phyloP scores from a whole-genome alignment of 169 alveolate genomes.

The Eimeria praecox region DNA sequence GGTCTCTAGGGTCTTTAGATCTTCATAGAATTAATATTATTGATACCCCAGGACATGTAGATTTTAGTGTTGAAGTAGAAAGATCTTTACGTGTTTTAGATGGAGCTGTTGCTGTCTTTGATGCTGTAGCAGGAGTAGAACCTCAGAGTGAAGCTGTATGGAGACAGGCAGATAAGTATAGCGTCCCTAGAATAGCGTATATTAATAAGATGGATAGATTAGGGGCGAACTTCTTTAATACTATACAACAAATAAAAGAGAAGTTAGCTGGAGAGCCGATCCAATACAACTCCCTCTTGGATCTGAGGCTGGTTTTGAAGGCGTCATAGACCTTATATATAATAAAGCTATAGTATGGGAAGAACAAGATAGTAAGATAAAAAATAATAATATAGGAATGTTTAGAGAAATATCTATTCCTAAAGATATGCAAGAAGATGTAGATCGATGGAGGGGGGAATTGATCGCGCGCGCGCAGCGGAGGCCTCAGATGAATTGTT shows the following conservation, averaged over 20 bases:
- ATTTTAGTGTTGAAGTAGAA: constrained; percentile 95
- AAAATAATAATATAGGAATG: constrained; percentile 77
- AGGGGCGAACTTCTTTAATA: constrained; percentile 93
- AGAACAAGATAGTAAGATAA: not conserved
- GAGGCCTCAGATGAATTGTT: constrained; percentile 93
- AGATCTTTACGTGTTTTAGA: constrained; percentile 97
- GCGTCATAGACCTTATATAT: constrained; percentile 92
- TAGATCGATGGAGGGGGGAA: constrained; percentile 40
- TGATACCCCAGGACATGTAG: constrained; percentile 99
- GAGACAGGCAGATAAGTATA: constrained; percentile 93
- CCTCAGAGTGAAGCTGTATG: constrained; percentile 97
- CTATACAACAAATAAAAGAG: constrained; percentile 91
- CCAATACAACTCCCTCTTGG: constrained; percentile 95
- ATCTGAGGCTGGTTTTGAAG: constrained; percentile 90
- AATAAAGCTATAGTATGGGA: constrained; percentile 81
- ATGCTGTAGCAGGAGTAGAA: constrained; percentile 98
- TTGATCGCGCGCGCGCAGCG: constrained; percentile 86
- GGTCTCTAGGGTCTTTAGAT: constrained; percentile 59
- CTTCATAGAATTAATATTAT: constrained; percentile 94
- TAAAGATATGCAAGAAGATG: constrained; percentile 70
- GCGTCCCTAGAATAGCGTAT: constrained; percentile 95
- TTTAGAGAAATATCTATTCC: constrained; percentile 83
- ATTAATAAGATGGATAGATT: constrained; percentile 97
- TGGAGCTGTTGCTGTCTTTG: constrained; percentile 98
- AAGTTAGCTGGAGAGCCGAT: constrained; percentile 92